Evolutionary conservation across 2,329 filamentous ascomycete species (phyloP), one percentile per base, ranked within the genome.

Genomic region (Pleomassaria siparia): DNA sequence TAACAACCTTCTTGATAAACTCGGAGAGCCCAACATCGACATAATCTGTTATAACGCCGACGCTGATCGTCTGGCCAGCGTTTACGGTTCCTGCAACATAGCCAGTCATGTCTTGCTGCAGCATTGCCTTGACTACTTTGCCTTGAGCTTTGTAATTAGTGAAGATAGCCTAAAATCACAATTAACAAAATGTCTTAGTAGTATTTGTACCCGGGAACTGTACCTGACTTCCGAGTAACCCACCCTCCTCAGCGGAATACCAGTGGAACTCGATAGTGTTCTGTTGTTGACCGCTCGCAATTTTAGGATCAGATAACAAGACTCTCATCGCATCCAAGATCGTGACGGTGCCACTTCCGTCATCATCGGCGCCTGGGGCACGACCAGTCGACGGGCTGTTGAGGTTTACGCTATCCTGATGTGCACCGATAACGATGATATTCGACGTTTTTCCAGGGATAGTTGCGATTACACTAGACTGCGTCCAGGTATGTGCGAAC

Each of bases 181-280:
- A n/a, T n/a, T n/a, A n/a, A n/a, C n/a, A n/a, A n/a, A n/a, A n/a
- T n/a, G n/a, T n/a, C n/a, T n/a, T n/a, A n/a, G n/a, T n/a, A n/a
- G n/a, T n/a, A n/a, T n/a, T n/a, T n/a, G n/a, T n/a, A n/a, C n/a
- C n/a, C n/a, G n/a, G n/a, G n/a, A n/a, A n/a, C n/a, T n/a, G n/a
- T n/a, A n/a, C n/a, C 70, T 95, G 89, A 63, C 86, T 91, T 43
- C 91, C 91, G 3, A 95, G 80, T 39, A 96, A 77, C 25, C 91
- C 91, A 43, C 85, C 89, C 71, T 95, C 91, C 69, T 95, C 91
- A n/a, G 89, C 91, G 39, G 86, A 88, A 74, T 95, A 95, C 90
- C 90, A 96, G 73, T 96, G 91, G 72, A 96, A 96, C 74, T 97
- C 92, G 60, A 97, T 79, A 1, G 89, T 95, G 73, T 96, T 96